Conservation (phyloP, 75 land plant genomes). For the Ceratopteris richardii region DNA sequence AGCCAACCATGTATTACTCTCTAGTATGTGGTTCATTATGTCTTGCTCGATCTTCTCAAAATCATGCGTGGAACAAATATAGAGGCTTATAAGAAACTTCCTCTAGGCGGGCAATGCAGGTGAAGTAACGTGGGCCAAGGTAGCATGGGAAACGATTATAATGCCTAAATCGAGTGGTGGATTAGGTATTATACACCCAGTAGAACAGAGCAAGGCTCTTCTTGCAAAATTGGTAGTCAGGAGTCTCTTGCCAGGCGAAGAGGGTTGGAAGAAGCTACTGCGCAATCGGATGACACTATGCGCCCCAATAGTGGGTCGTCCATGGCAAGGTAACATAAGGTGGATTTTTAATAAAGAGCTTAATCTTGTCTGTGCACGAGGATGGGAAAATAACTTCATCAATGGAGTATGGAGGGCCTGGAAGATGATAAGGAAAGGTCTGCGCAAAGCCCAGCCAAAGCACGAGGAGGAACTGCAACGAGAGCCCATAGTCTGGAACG, state of each 20-base stretch:
- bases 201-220: neutral
- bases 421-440: neutral
- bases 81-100: neutral
- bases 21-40: neutral
- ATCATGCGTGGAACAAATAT: neutral
- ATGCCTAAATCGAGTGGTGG: no score
- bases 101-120: neutral
- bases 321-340: no score
- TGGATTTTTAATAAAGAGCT: neutral
- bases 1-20: no score
- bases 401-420: no score
- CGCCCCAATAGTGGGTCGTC: neutral
- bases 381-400: neutral
- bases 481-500: neutral
- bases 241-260: neutral
- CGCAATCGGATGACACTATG: neutral
- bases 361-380: neutral
- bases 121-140: constrained; percentile 1
- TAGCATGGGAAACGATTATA: neutral
- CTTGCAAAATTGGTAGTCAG: neutral
- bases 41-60: neutral
- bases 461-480: neutral
- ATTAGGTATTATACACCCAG: neutral
- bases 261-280: neutral
- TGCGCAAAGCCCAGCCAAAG: neutral